Base-by-base conservation (phyloP, 2,329 filamentous ascomycete genomes). In the Myriosclerotinia curreyana region DNA sequence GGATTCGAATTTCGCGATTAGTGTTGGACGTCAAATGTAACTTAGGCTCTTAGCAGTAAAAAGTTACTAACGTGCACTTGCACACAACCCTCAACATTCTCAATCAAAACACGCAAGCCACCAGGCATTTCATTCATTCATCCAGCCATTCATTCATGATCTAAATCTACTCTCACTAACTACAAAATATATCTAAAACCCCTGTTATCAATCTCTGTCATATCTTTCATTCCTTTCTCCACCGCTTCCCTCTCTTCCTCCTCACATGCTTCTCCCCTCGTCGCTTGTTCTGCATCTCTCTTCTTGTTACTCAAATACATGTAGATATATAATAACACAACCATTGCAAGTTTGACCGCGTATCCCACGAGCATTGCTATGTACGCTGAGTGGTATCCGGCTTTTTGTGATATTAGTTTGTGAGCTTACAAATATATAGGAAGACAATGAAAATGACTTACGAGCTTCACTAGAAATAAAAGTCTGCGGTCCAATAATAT, bases 251-350 rank as follows among this genome's bases (percentile, higher is more conserved):
- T 78, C 69, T 82, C 81, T 51, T 80, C 77, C 40, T 80, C 78
- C 5, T 76, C 75, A 51, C 66, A 70, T 12, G 68, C n/a, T 52
- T 68, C 67, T 38, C 56, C 56, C 51, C 44, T 36, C 12, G 15
- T 31, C n/a, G 28, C 56, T 5, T 76, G 79, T 51, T 80, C 79
- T 0, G 77, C 72, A 71, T 86, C 83, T 31, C 83, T 74, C 65
- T 78, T 79, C 72, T 81, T 82, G 71, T 86, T 86, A 17, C 77
- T 77, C 2, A 74, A 70, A 69, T 76, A 82, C 83, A 85, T 85
- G 68, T 84, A 86, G 1, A 80, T 66, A 66, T 83, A 85, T 2
- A 86, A 69, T 0, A 82, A 74, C 0, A 80, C 69, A 0, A 85
- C 81, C 66, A 79, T 77, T 2, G 75, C 62, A 0, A 84, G 73